These are phyloP conservation scores for Phanerochaete sordida DNA, from an alignment of 768 basidiomycete genomes.

Conservation along the genomic window DNA sequence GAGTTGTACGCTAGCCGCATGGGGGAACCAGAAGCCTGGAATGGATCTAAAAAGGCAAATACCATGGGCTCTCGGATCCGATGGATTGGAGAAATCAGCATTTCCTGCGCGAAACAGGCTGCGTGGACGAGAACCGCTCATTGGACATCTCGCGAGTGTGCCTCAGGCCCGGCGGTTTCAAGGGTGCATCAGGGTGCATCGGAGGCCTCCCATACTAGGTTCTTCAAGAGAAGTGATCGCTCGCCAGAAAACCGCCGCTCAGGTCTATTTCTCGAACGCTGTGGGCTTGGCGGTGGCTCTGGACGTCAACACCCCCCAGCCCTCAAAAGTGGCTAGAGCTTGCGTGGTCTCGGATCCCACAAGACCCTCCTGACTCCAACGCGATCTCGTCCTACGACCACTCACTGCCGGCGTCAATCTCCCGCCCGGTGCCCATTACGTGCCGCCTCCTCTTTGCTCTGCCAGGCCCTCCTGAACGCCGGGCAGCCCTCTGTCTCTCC, in stretches of 20 bases:
- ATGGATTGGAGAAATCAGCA: conserved; percentile 34
- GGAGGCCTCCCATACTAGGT: conserved; percentile 4
- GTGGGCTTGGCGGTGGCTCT: conserved; percentile 11
- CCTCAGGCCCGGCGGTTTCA: conserved; percentile 27
- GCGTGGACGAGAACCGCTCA: conserved; percentile 37
- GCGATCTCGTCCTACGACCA: conserved; percentile 5
- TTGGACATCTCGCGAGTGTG: conserved; percentile 34
- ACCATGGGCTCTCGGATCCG: conserved; percentile 24
- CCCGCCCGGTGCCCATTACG: conserved; percentile 6
- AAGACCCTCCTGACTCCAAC: conserved; percentile 1
- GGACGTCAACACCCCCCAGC: conserved; percentile 10
- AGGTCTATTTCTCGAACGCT: conserved; percentile 14
- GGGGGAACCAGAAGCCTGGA: conserved; percentile 47
- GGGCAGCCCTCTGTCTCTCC: background rate
- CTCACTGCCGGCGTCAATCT: conserved; percentile 4
- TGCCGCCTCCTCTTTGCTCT: conserved; percentile 9
- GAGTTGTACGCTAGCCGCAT: conserved; percentile 41
- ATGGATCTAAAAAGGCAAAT: conserved; percentile 41
- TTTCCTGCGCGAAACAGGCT: conserved; percentile 44
- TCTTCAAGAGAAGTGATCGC: conserved; percentile 13
- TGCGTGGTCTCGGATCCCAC: conserved; percentile 3
- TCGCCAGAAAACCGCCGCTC: conserved; percentile 12
- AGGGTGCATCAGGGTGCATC: conserved; percentile 18
- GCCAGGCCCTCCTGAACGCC: background rate
- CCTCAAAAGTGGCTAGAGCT: conserved; percentile 12